Percentiles rank a stretch among this genome's conserved stretches.
These are phyloP conservation scores for Rehmannia glutinosa DNA, from an alignment of 257 asterid genomes.

Conservation along the genomic window DNA sequence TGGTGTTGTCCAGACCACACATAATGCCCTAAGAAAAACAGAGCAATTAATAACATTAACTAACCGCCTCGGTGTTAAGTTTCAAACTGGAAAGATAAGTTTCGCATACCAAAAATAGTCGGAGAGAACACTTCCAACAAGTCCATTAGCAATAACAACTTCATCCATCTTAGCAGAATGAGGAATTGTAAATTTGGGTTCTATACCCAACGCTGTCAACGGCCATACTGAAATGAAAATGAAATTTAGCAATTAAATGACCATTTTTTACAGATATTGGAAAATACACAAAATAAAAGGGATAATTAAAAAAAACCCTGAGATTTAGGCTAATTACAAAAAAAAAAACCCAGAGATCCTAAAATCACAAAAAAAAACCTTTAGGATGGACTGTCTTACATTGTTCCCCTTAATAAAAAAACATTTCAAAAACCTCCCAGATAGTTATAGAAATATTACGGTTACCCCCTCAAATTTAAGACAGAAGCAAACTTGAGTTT, in stretches of 20 bases:
- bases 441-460: no score
- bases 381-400: no score
- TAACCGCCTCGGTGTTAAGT: neutral
- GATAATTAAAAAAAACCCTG: no score
- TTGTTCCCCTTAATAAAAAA: no score
- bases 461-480: no score
- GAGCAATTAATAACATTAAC: neutral
- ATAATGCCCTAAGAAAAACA: conserved; percentile 66
- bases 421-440: no score
- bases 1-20: conserved; percentile 99
- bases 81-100: neutral
- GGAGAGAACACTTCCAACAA: conserved; percentile 87
- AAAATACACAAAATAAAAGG: no score
- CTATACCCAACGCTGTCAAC: conserved; percentile 89
- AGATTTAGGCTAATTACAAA: no score
- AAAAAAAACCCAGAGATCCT: no score
- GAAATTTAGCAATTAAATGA: neutral
- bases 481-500: no score
- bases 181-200: conserved; percentile 89
- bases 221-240: conserved; percentile 82
- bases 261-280: neutral
- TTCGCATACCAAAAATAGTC: conserved; percentile 86
- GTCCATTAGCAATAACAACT: conserved; percentile 88
- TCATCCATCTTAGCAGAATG: conserved; percentile 90
- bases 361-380: no score